These are phyloP conservation scores for Penicillium oxalicum DNA, from an alignment of 2,329 filamentous ascomycete genomes.

Conservation along the genomic window DNA sequence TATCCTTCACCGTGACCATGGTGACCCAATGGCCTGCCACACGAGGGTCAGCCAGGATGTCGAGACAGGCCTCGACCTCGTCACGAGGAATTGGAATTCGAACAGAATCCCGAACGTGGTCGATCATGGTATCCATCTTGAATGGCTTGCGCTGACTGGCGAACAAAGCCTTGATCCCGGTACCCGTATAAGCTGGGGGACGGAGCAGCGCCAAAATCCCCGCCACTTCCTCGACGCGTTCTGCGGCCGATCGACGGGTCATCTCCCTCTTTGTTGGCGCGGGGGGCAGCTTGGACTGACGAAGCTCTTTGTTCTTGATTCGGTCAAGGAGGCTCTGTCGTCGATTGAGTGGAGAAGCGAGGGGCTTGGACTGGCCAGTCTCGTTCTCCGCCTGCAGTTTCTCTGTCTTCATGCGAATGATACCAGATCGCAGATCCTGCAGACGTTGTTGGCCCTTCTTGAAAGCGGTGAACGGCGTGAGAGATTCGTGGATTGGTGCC, in stretches of 20 bases:
- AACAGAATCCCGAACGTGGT: constrained; percentile 64
- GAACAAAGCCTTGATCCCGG: constrained; percentile 25
- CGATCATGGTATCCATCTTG: constrained; percentile 56
- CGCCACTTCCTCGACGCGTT: constrained; percentile 62
- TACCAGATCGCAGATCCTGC: constrained; percentile 37
- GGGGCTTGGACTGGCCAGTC: constrained; percentile 19
- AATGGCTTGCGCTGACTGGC: constrained; percentile 56
- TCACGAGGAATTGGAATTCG: constrained; percentile 44
- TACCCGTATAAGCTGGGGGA: constrained; percentile 30
- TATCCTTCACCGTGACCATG: constrained; percentile 41
- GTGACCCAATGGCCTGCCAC: constrained; percentile 47
- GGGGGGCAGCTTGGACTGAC: constrained; percentile 42
- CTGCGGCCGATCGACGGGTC: constrained; percentile 58
- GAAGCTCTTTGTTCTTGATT: constrained; percentile 62
- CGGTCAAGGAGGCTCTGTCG: constrained; percentile 66
- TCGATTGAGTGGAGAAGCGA: constrained; percentile 27
- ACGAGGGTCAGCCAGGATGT: constrained; percentile 43
- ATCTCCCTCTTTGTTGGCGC: constrained; percentile 51
- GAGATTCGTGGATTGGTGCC: constrained; percentile 33
- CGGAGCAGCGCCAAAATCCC: constrained; percentile 61
- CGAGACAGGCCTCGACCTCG: constrained; percentile 45
- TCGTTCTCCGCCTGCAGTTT: constrained; percentile 22
- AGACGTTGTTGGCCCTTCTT: constrained; percentile 38
- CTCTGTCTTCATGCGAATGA: constrained; percentile 33
- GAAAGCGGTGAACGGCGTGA: constrained; percentile 30